Conservation (phyloP, 345 rosid species). For the Acer yangbiense region DNA sequence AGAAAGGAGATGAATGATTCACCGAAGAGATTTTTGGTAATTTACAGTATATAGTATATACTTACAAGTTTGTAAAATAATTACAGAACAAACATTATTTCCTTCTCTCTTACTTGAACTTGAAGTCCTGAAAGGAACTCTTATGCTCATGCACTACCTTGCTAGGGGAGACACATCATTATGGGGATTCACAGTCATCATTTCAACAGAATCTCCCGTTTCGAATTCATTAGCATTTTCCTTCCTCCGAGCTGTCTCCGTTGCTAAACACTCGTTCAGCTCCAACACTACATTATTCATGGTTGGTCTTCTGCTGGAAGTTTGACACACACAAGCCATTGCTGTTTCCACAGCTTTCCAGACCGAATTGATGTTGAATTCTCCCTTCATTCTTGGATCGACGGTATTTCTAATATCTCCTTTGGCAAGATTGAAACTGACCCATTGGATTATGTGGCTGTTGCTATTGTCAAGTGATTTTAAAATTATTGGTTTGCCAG, state of each 20-base stretch:
- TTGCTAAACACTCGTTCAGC: constrained; percentile 32
- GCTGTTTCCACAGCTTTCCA: constrained; percentile 53
- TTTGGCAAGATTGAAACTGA: constrained; percentile 26
- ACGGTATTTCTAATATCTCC: constrained; percentile 41
- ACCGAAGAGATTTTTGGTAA: too few relatives aligned
- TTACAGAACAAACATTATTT: background rate
- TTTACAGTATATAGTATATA: too few relatives aligned
- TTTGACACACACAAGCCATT: constrained; percentile 39
- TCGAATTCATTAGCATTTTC: background rate
- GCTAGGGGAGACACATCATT: background rate
- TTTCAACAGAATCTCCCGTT: background rate
- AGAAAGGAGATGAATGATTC: too few relatives aligned
- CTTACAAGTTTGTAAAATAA: background rate
- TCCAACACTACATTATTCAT: constrained; percentile 37
- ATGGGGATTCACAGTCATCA: background rate
- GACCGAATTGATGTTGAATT: constrained; percentile 31
- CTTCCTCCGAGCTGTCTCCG: background rate
- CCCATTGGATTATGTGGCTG: constrained; percentile 40
- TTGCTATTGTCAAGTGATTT: background rate
- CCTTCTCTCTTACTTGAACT: background rate
- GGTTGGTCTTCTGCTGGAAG: constrained; percentile 36
- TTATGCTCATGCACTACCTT: background rate
- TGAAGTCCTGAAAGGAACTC: background rate
- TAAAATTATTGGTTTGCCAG: constrained; percentile 30
- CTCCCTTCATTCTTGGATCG: constrained; percentile 42